These are phyloP conservation scores for Proliferodiscus dingleyae DNA, from an alignment of 2,329 filamentous ascomycete genomes.

Conservation along the genomic window DNA sequence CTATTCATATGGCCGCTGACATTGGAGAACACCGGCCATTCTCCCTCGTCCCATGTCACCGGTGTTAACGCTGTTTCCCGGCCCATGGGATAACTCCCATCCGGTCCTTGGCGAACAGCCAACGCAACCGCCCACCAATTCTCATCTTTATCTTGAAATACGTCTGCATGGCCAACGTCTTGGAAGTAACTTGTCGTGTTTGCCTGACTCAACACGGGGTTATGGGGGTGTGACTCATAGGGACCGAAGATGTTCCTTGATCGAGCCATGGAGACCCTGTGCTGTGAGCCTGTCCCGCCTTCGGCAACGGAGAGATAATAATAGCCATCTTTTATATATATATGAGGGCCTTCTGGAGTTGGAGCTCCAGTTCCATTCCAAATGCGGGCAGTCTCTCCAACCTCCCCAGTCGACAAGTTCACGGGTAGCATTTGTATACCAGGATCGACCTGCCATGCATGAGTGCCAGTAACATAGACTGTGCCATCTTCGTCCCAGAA, in stretches of 20 bases:
- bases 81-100: conserved; percentile 47
- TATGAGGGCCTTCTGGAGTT: conserved; percentile 48
- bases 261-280: conserved; percentile 46
- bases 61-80: conserved; percentile 47
- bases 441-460: conserved; percentile 35
- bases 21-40: conserved; percentile 43
- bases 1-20: conserved; percentile 43
- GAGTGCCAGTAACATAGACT: conserved; percentile 43
- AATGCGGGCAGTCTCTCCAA: conserved; percentile 25
- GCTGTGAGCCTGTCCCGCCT: conserved; percentile 45
- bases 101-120: conserved; percentile 40
- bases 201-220: conserved; percentile 43
- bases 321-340: conserved; percentile 45
- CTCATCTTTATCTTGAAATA: conserved; percentile 46
- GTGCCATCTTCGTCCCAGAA: conserved; percentile 54
- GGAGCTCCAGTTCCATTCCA: conserved; percentile 45
- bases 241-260: conserved; percentile 40
- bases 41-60: conserved; percentile 43
- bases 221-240: conserved; percentile 38
- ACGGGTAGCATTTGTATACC: conserved; percentile 38
- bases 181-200: conserved; percentile 44
- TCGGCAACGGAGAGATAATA: conserved; percentile 51
- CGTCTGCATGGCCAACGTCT: conserved; percentile 51
- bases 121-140: conserved; percentile 51
- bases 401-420: conserved; percentile 36